Percentiles rank a stretch among this genome's conserved stretches.
Conservation (phyloP, 805 yeast species). For the Yarrowia sp. region DNA sequence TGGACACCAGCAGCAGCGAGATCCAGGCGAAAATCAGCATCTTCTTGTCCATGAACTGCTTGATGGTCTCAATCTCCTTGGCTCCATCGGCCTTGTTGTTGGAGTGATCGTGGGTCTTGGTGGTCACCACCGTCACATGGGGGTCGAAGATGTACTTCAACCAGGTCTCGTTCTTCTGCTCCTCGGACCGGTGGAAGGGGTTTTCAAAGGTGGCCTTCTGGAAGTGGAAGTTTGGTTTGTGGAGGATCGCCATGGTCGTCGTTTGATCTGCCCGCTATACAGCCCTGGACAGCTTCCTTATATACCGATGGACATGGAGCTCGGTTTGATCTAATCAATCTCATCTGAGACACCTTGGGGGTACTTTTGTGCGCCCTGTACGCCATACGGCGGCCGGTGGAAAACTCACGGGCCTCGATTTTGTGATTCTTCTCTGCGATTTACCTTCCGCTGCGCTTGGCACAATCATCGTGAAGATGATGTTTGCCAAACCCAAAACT, state of each 20-base stretch:
- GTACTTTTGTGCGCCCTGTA: not conserved
- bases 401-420: not conserved
- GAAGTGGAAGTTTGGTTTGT: constrained; percentile 1
- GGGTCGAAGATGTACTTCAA: constrained; percentile 12
- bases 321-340: constrained; percentile 18
- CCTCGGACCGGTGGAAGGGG: constrained; percentile 1
- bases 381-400: not conserved
- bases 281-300: not conserved
- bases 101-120: not conserved
- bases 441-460: constrained; percentile 14
- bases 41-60: not conserved
- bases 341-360: constrained; percentile 29
- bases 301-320: not conserved
- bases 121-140: constrained; percentile 6
- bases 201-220: constrained; percentile 3
- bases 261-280: constrained; percentile 5
- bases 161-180: not conserved
- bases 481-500: constrained; percentile 3
- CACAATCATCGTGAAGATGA: constrained; percentile 13
- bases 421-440: not conserved
- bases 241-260: constrained; percentile 4
- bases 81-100: constrained; percentile 21
- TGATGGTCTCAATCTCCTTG: constrained; percentile 8
- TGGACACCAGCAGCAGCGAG: constrained; percentile 25
- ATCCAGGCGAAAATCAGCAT: constrained; percentile 29